Base-by-base conservation (phyloP, 2,329 filamentous ascomycete genomes). In the Rutstroemia sp. region DNA sequence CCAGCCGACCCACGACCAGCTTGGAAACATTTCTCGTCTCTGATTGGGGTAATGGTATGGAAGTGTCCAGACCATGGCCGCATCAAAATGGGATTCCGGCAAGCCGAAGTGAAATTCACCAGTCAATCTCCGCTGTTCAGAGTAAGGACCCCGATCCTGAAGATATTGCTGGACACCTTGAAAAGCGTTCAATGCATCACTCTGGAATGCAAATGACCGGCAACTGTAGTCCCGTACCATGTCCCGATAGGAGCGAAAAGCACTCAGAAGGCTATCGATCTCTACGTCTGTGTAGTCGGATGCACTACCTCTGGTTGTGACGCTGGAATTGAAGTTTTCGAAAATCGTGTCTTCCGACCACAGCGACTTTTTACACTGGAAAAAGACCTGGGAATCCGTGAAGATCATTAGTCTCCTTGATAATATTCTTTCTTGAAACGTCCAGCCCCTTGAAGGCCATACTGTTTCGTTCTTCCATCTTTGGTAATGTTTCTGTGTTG, bases 371-470 rank as follows among this genome's bases (percentile, higher is more conserved):
- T 41, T 54, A 45, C 56, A 54, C 10, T 44, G 51, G 27, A 57
- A 54, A 37, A 47, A 50, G 10, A 57, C 41, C 25, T 51, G 48
- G 27, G 51, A 39, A 21, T 57, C 49, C 16, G 51, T 42, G 50
- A 59, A 59, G 6, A 59, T 44, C 10, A 59, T 45, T 7, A 51
- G 6, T 47, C 50, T 53, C 25, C 17, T 47, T 5, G 57, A 57
- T 30, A 59, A 46, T 5, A 47, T 45, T 23, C 37, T 44, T n/a
- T 57, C 54, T 27, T 59, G 57, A 17, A 57, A 54, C 8, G 57
- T 57, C 57, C 57, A 59, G 3, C 25, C 54, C 5, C 49, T 27
- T 21, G 49, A 57, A 30, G 44, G 42, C 50, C 51, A 57, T 23
- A 44, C 6, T 45, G 50, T 45, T 45, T 45, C 39, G 7, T 27